Evolutionary conservation across 805 yeast species (phyloP), one percentile per base, ranked within the genome.

Genomic region (Cyberlindnera mississippiensis): DNA sequence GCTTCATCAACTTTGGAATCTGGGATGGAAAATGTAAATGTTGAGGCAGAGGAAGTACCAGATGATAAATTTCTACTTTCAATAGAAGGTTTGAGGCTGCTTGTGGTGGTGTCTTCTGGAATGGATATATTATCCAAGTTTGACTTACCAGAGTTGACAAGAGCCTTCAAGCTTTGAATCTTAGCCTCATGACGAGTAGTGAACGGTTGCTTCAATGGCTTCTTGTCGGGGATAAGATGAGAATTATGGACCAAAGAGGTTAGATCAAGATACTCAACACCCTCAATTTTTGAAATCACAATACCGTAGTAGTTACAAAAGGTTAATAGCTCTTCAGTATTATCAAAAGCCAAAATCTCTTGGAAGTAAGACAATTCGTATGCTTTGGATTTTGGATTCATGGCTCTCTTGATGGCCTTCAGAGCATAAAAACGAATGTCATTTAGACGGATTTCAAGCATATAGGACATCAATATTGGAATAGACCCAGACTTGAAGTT

Each of bases 361-460:
- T 63, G 59, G 13, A 90, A 60, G 9, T 72, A 59, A 2, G 56
- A 53, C 0, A 77, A 69, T 4, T 80, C 69, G 46, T 82, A 76
- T 1, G 88, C 82, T 20, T 78, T 83, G 2, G 87, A 81, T 43
- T 78, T 82, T 2, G 80, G 72, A 55, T 90, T 95, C 44, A 78
- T 73, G 0, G 89, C 67, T 44, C 76, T 68, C 4, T 84, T 66
- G 66, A 93, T 68, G 0, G 87, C 67, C 52, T 76, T 78, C 42
- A 91, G 57, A 0, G 91, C 89, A 53, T 78, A 78, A 50, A 84
- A 80, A 34, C 97, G 63, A 3, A 89, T 69, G 43, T 88, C 91
- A 53, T 84, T 85, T 56, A 87, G 78, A 51, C 85, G 89, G 3
- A 81, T 78, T 58, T 93, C 96, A 15, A 86, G 62, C 29, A 91